A percentile compares a stretch with the other conserved stretches of the same genome.
These are phyloP conservation scores for Hypoxylon fragiforme DNA, from an alignment of 495 filamentous ascomycete genomes.

Conservation along the genomic window DNA sequence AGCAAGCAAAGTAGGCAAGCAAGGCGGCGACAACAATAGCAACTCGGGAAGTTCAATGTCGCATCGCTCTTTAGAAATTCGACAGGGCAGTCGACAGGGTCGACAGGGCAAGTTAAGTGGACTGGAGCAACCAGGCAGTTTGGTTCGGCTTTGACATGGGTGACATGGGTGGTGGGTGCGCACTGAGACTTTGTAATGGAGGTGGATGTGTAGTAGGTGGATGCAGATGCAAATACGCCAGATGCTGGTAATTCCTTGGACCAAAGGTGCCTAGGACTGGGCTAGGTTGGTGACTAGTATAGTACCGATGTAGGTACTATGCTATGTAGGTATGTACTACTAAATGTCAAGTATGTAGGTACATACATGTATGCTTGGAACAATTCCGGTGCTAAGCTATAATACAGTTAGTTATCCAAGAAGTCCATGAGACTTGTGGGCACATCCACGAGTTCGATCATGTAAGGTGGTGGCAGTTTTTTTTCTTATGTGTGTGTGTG, in stretches of 20 bases:
- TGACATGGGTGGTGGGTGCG: conserved; percentile 29
- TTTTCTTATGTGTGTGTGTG: conserved; percentile 10
- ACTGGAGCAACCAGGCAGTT: conserved; percentile 36
- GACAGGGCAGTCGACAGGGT: conserved; percentile 21
- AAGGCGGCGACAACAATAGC: conserved; percentile 24
- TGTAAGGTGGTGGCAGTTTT: conserved; percentile 15
- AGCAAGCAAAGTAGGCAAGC: too few species aligned
- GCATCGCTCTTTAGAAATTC: conserved; percentile 28
- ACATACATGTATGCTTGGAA: conserved; percentile 18
- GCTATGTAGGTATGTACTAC: background rate
- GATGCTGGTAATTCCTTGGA: conserved; percentile 34
- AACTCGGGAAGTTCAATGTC: conserved; percentile 35
- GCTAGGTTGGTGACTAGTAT: too few species aligned
- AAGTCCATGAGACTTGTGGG: conserved; percentile 26
- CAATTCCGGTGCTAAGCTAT: conserved; percentile 29
- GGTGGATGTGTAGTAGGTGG: conserved; percentile 10
- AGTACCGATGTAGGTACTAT: background rate
- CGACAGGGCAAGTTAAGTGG: too few species aligned
- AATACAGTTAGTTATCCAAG: too few species aligned
- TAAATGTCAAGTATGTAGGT: background rate
- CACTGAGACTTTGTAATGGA: conserved; percentile 32
- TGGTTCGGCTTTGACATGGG: conserved; percentile 33
- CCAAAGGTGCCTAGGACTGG: too few species aligned
- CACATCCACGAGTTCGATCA: conserved; percentile 26
- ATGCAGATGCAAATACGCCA: conserved; percentile 5